These are phyloP conservation scores for Themeda triandra DNA, from an alignment of 176 grass and related monocot species.

Conservation along the genomic window DNA sequence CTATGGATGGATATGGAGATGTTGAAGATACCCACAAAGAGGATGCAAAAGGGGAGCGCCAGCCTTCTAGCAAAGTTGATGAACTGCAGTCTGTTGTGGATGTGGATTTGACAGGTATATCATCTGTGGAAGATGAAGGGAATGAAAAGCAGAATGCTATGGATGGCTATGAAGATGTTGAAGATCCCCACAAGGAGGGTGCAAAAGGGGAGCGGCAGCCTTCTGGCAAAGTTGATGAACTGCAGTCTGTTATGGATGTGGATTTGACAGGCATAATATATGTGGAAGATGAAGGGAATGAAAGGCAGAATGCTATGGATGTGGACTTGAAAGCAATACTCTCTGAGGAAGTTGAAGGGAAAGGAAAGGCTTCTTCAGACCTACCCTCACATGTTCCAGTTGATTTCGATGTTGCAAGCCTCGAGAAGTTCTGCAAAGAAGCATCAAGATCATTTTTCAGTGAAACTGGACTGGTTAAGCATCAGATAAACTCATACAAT, in stretches of 20 bases:
- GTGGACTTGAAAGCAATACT: slow-evolving; percentile 7
- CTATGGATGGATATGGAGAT: no score
- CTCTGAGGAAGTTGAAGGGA: slow-evolving; percentile 9
- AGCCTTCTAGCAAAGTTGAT: no score
- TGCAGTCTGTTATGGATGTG: slow-evolving; percentile 27
- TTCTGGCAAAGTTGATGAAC: slow-evolving; percentile 6
- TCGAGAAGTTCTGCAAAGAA: slow-evolving; percentile 79
- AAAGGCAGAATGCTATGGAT: not conserved
- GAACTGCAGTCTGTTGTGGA: no score
- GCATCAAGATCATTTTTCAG: slow-evolving; percentile 57
- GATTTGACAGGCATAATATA: not conserved
- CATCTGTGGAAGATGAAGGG: no score
- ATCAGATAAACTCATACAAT: slow-evolving; percentile 83
- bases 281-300: no score
- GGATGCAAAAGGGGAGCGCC: no score
- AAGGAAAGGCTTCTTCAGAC: slow-evolving; percentile 6
- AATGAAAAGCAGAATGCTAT: not conserved
- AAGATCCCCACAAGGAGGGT: not conserved
- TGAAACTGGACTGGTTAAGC: slow-evolving; percentile 54
- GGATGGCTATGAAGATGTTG: slow-evolving; percentile 15
- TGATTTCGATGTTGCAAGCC: slow-evolving; percentile 28
- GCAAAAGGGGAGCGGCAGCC: slow-evolving; percentile 3
- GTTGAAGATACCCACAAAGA: no score
- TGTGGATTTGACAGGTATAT: no score
- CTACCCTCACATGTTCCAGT: not conserved